Evolutionary conservation across 2,329 filamentous ascomycete genomes (phyloP), one percentile per base, ranked within the genome.

Genomic region (Balansia obtecta): DNA sequence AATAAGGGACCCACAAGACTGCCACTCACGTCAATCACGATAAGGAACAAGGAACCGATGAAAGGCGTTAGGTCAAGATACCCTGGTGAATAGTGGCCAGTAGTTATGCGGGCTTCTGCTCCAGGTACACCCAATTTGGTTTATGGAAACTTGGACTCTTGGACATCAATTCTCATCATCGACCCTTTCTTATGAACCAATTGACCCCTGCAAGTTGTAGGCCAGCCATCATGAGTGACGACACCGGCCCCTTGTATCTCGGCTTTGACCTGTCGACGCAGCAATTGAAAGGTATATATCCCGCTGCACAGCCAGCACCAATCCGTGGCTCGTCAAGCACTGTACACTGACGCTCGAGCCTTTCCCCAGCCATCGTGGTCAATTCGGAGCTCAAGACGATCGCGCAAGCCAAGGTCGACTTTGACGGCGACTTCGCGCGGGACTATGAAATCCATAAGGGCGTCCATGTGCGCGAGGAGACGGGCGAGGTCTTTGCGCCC

Each of bases 221-320:
- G n/a, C 32, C 15, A 13, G 32, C 9, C 22, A 40, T 8, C 8
- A 49, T 44, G 47, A 30, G n/a, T 11, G 41, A 49, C n/a, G 41
- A 49, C n/a, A 39, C 43, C 41, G 74, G 71, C 33, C 83, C 86
- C 16, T 72, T 95, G 54, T 95, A 95, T 64, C 75, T 95, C 62
- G 93, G 93, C 53, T 90, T 97, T 66, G 93, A 98, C 70, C 83
- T 97, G 53, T 96, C 90, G 42, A 97, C 93, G 52, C 93, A 97
- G 68, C 91, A 97, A 66, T 77, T 97, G 52, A 97, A 98, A 77
- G 90, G 88, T 82, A 67, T 56, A 52, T 20, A 96, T 97, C n/a
- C n/a, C n/a, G n/a, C n/a, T 27, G 40, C 18, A n/a, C 27, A 2
- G 4, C 5, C 27, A 27, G 27, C 27, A 27, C 27, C 27, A 7